These are phyloP conservation scores for Schizochytrium sp. DNA, from an alignment of 108 stramenopile genomes.

Conservation along the genomic window DNA sequence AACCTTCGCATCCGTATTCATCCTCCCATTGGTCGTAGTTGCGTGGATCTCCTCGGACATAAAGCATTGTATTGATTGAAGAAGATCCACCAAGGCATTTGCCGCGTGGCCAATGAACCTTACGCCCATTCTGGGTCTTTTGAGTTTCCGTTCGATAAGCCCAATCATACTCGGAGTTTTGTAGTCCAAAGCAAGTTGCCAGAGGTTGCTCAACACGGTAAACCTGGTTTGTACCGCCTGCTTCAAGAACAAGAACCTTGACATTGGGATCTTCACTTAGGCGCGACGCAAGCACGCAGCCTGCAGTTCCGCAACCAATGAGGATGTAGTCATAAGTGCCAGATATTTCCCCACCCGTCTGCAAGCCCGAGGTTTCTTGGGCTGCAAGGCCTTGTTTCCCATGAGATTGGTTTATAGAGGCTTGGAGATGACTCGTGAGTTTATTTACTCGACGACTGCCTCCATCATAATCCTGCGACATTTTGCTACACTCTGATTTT, in stretches of 20 bases:
- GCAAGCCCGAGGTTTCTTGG: slow-evolving; percentile 20
- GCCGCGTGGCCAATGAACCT: slow-evolving; percentile 71
- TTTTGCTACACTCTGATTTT: no score
- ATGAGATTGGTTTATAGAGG: neutral
- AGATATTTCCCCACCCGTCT: neutral
- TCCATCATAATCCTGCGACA: neutral
- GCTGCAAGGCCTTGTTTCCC: neutral
- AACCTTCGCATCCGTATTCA: slow-evolving; percentile 64
- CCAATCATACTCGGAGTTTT: slow-evolving; percentile 51
- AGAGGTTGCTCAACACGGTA: slow-evolving; percentile 16
- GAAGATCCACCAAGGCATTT: slow-evolving; percentile 71
- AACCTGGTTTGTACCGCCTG: slow-evolving; percentile 64
- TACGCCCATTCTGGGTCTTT: slow-evolving; percentile 57
- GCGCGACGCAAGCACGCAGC: slow-evolving; percentile 80
- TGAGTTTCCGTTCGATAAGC: neutral
- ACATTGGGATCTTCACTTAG: slow-evolving; percentile 68
- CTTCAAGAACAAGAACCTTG: slow-evolving; percentile 72
- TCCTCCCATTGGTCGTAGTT: slow-evolving; percentile 74
- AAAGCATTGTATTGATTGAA: slow-evolving; percentile 73
- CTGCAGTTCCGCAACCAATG: slow-evolving; percentile 84
- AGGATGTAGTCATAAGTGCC: slow-evolving; percentile 81
- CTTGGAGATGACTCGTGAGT: slow-evolving; percentile 18
- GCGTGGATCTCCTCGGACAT: slow-evolving; percentile 70
- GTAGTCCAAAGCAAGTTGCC: slow-evolving; percentile 1
- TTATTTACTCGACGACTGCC: neutral